Base-by-base conservation (phyloP, 805 yeast species). In the Suhomyces sp. region DNA sequence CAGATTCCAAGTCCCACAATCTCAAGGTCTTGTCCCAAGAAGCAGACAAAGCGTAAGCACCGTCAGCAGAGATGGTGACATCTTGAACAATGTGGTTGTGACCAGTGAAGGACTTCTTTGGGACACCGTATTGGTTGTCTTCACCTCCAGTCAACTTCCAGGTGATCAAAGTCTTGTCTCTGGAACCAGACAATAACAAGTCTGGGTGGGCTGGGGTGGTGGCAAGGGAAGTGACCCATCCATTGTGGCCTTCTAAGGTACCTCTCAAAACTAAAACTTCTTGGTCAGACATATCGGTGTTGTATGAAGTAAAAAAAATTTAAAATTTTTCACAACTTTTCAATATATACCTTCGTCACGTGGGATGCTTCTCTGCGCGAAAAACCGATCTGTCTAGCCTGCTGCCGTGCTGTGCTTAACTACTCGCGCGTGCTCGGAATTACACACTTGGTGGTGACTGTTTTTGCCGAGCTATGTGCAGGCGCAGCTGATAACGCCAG, bases 191-290 rank as follows among this genome's bases (percentile, higher is more conserved):
- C 78, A 94, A 85, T 73, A 94, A 86, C 74, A 94, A 82, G 81
- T 94, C 97, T 81, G 99, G 99, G 86, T 91, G 90, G 76, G 92
- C 91, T 73, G 91, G 88, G 76, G 96, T 87, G 82, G 98, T 94
- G 80, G 98, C 96, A 72, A 94, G 85, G 77, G 97, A 85, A 65
- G 99, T 94, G 74, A 94, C 99, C 98, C 98, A 93, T 73, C 79
- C 79, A 62, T 71, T 73, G 77, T 77, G 79, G 60, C 90, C 97
- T 84, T 93, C 97, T 78, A 94, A 88, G 86, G 98, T 90, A 79
- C 98, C 99, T 87, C 98, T 92, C 79, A 94, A 89, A 80, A 93
- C 97, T 84, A 93, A 86, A 86, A 92, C 96, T 89, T 92, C 97
- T 80, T 84, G 87, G 72, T 83, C 84, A 79, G 91, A 82, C 92